phyloP scores from a whole-genome alignment of 2,329 filamentous ascomycete genomes.

The Fonsecaea monophora region DNA sequence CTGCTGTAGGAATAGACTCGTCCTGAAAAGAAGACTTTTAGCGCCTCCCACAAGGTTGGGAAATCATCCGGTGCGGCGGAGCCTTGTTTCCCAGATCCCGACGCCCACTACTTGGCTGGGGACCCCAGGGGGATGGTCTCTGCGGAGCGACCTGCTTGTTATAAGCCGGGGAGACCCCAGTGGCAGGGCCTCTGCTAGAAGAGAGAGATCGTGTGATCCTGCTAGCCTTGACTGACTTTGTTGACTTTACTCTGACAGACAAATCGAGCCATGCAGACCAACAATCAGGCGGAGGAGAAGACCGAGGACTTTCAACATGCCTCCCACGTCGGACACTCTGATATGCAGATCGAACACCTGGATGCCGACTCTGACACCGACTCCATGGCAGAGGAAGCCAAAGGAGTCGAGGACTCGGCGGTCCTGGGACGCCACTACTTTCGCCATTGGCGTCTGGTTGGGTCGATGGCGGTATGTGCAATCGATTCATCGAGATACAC shows the following conservation, averaged over 20 bases:
- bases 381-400: conserved; percentile 15
- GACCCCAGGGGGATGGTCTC: not conserved
- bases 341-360: conserved; percentile 2
- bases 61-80: conserved; percentile 8
- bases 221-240: conserved; percentile 7
- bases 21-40: conserved; percentile 9
- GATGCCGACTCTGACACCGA: conserved; percentile 12
- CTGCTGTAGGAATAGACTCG: conserved; percentile 1
- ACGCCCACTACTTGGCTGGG: conserved; percentile 4
- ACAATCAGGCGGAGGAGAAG: conserved; percentile 10
- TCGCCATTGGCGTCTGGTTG: conserved; percentile 10
- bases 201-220: conserved; percentile 5
- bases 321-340: conserved; percentile 11
- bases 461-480: conserved; percentile 13
- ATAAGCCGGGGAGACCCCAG: conserved; percentile 2
- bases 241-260: conserved; percentile 12
- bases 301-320: conserved; percentile 9
- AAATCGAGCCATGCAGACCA: conserved; percentile 8
- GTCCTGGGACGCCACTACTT: conserved; percentile 17
- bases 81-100: conserved; percentile 4
- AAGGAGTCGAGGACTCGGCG: conserved; percentile 2
- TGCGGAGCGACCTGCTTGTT: conserved; percentile 1
- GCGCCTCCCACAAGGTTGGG: conserved; percentile 1
- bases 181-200: conserved; percentile 4
- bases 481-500: not conserved